Evolutionary conservation across 2,329 filamentous ascomycete genomes (phyloP).

Genomic region (Phaeosphaeriaceae sp.): DNA sequence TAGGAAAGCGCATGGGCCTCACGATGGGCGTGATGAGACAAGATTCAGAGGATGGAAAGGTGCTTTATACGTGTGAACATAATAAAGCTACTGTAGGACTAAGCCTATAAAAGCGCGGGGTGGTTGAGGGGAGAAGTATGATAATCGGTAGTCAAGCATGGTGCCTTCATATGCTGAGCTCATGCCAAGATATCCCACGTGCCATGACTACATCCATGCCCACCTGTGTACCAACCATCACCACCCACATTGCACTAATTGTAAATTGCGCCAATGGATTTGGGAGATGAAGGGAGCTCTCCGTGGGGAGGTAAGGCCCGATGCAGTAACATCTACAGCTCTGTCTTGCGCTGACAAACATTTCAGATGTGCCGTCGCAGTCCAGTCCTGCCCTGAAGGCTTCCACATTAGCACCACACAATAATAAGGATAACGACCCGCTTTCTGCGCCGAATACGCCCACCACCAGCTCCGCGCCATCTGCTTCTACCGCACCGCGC

Average conservation of each 20-base stretch:
- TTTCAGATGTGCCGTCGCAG: conserved; percentile 55
- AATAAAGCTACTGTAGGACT: conserved; percentile 40
- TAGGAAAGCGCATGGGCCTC: conserved; percentile 51
- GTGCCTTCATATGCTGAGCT: no score
- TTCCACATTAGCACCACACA: conserved; percentile 45
- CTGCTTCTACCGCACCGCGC: conserved; percentile 51
- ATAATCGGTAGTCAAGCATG: no score
- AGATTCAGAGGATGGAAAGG: conserved; percentile 43
- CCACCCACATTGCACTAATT: conserved; percentile 18
- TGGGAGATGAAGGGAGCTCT: conserved; percentile 51
- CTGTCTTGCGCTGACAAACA: conserved; percentile 21
- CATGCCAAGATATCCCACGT: conserved; percentile 1
- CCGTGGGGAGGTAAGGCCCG: conserved; percentile 49
- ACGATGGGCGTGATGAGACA: conserved; percentile 51
- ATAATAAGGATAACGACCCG: conserved; percentile 39
- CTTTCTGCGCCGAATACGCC: conserved; percentile 23
- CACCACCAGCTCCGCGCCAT: conserved; percentile 38
- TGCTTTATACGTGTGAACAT: conserved; percentile 50
- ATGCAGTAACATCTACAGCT: not conserved
- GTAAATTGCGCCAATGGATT: conserved; percentile 45
- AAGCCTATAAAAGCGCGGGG: no score
- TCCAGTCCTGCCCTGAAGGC: conserved; percentile 51
- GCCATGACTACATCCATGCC: conserved; percentile 4
- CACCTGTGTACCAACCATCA: conserved; percentile 14
- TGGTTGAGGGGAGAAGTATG: no score